Evolutionary conservation across 2,329 filamentous ascomycete genomes (phyloP), one percentile per base, ranked within the genome.

Genomic region (Aspergillus neoniger): DNA sequence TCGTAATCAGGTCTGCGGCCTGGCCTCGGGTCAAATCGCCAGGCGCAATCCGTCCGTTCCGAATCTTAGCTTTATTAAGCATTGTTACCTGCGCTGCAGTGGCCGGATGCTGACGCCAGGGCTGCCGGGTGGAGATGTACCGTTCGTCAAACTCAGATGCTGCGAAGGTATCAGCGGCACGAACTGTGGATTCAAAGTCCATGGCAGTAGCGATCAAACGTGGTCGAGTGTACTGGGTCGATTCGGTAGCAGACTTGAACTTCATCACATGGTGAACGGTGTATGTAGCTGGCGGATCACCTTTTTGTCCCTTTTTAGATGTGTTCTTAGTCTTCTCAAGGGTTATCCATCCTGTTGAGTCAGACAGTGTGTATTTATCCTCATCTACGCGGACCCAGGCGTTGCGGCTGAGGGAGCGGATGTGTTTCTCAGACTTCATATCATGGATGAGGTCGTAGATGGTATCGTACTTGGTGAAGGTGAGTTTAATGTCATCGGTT

Each of bases 371-470:
- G 74, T 91, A 96, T 61, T 84, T 86, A 52, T 88, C 80, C 1
- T 83, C 79, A n/a, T 83, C 86, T 38, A 94, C 84, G 67, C 89
- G 86, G 1, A 98, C 92, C 95, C 95, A 99, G 0, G 91, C 83
- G 71, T 91, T 81, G 14, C 82, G 82, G 72, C 92, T 96, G 19
- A 96, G 80, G 15, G 84, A 80, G 48, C 91, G 87, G 62, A 98
- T 92, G 70, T 93, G 89, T 48, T 83, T 82, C 70, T 98, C 94
- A 28, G 86, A 86, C 2, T 88, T 89, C 0, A 88, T 89, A 73
- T 98, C 94, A 48, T 88, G 84, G 38, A 99, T 89, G 14, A 99
- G 84, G 69, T 98, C 95, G 65, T 92, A 88, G n/a, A 99, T 88
- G 2, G 90, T 94, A 60, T 91, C 90, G 74, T 98, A 99, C 68